These are phyloP conservation scores for Colletotrichum aenigma DNA, from an alignment of 2,329 filamentous ascomycete species.

Conservation along the genomic window DNA sequence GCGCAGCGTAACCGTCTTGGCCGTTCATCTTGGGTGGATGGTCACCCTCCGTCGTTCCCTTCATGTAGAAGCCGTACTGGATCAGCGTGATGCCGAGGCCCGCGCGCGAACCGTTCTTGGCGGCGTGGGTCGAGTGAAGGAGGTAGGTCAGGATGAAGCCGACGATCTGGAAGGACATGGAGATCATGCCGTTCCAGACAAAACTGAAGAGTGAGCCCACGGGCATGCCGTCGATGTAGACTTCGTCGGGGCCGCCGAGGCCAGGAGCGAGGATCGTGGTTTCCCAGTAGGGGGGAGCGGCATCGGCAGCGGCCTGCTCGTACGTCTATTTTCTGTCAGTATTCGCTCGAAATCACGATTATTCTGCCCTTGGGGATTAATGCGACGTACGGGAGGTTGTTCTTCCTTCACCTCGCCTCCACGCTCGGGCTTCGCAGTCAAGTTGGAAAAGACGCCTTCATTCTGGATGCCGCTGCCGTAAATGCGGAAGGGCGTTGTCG, in stretches of 20 bases:
- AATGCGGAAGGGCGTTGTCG: conserved; percentile 51
- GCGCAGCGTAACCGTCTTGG: conserved; percentile 68
- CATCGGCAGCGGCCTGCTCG: conserved; percentile 96
- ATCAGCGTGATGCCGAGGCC: conserved; percentile 94
- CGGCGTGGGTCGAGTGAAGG: conserved; percentile 95
- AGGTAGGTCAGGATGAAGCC: conserved; percentile 98
- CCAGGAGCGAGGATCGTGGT: conserved; percentile 96
- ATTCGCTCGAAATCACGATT: not conserved
- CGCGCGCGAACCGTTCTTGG: conserved; percentile 94
- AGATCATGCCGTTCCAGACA: conserved; percentile 94
- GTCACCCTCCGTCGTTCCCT: conserved; percentile 43
- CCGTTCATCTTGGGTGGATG: conserved; percentile 48
- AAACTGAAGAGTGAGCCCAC: conserved; percentile 89
- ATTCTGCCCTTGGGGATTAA: not conserved
- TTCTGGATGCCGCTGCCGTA: conserved; percentile 79
- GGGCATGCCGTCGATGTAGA: conserved; percentile 95
- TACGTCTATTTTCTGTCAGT: conserved; percentile 73
- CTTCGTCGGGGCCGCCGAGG: conserved; percentile 87
- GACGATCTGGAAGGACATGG: conserved; percentile 95
- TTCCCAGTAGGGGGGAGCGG: conserved; percentile 98
- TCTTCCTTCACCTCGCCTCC: conserved; percentile 84
- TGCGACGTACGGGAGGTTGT: conserved; percentile 80
- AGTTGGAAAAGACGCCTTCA: conserved; percentile 95
- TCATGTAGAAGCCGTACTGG: conserved; percentile 97
- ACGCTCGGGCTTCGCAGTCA: conserved; percentile 86